Percentiles rank a stretch among this genome's conserved stretches.
Evolutionary conservation across 1,284 basidiomycete genomes (phyloP).

Genomic region (Paramarasmius palmivorus): DNA sequence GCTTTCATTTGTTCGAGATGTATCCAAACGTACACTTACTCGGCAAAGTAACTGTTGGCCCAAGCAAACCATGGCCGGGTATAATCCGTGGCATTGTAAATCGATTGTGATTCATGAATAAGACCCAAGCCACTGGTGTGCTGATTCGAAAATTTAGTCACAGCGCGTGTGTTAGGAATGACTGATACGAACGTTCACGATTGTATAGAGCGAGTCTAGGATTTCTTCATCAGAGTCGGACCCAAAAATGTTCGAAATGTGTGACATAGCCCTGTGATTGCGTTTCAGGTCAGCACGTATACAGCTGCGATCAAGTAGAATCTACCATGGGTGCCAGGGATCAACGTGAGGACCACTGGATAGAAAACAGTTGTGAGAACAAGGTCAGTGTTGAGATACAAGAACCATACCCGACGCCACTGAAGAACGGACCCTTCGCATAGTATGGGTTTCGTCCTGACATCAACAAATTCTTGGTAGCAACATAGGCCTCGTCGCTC

Average conservation of each 20-base stretch:
- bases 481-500: conserved; percentile 54
- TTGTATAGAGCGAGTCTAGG: conserved; percentile 53
- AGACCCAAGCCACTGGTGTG: conserved; percentile 74
- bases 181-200: conserved; percentile 57
- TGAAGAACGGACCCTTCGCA: conserved; percentile 61
- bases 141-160: conserved; percentile 31
- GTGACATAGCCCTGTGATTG: conserved; percentile 70
- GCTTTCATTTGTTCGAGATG: conserved; percentile 11
- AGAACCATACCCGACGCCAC: conserved; percentile 61
- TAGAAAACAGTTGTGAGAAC: background rate
- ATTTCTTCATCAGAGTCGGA: conserved; percentile 74
- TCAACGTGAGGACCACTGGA: conserved; percentile 72
- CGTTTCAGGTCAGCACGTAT: conserved; percentile 3
- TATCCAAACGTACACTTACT: conserved; percentile 27
- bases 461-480: conserved; percentile 61
- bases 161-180: conserved; percentile 1
- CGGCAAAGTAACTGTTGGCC: conserved; percentile 79
- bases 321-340: conserved; percentile 69
- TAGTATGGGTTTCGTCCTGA: conserved; percentile 72
- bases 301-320: background rate
- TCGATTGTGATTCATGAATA: conserved; percentile 73
- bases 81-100: conserved; percentile 58
- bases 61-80: conserved; percentile 84
- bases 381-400: background rate
- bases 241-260: conserved; percentile 71